These are phyloP conservation scores for Cercospora sesami DNA, from an alignment of 2,329 filamentous ascomycete genomes.

Conservation along the genomic window DNA sequence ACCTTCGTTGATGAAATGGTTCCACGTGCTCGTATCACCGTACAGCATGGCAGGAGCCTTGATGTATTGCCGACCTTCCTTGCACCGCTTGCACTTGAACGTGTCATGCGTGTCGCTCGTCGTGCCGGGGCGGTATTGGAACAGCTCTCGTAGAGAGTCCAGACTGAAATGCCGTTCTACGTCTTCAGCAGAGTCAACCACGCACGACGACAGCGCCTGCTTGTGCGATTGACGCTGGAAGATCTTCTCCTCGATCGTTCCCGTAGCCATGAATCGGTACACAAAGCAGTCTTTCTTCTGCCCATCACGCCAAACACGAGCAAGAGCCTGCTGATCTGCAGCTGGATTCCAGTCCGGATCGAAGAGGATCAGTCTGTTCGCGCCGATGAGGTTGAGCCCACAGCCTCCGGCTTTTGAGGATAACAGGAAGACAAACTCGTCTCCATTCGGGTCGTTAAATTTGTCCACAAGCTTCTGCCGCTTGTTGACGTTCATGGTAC, in stretches of 20 bases:
- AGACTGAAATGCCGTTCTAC: conserved; percentile 95
- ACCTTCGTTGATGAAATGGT: conserved; percentile 84
- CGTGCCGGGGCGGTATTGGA: conserved; percentile 84
- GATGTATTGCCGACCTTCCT: conserved; percentile 74
- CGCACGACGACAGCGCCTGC: conserved; percentile 91
- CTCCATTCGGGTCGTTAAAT: conserved; percentile 90
- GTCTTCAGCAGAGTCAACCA: conserved; percentile 94
- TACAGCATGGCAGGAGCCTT: conserved; percentile 96
- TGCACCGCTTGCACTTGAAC: conserved; percentile 96
- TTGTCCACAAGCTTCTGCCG: conserved; percentile 95
- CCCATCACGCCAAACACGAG: conserved; percentile 96
- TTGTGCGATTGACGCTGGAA: conserved; percentile 99
- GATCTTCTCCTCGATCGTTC: conserved; percentile 98
- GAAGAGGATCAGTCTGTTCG: conserved; percentile 91
- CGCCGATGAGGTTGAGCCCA: conserved; percentile 91
- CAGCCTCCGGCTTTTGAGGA: conserved; percentile 96
- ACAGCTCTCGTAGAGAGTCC: conserved; percentile 86
- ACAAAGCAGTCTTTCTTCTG: conserved; percentile 99
- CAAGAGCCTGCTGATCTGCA: conserved; percentile 93
- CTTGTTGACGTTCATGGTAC: conserved; percentile 97
- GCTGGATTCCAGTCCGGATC: conserved; percentile 96
- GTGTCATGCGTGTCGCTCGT: conserved; percentile 95
- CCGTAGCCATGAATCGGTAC: conserved; percentile 97
- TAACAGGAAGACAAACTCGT: conserved; percentile 92
- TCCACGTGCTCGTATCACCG: conserved; percentile 98